A percentile compares a stretch with the other conserved stretches of the same genome.
These are phyloP conservation scores for Colletotrichum sojae DNA, from an alignment of 2,329 filamentous ascomycete species.

Conservation along the genomic window DNA sequence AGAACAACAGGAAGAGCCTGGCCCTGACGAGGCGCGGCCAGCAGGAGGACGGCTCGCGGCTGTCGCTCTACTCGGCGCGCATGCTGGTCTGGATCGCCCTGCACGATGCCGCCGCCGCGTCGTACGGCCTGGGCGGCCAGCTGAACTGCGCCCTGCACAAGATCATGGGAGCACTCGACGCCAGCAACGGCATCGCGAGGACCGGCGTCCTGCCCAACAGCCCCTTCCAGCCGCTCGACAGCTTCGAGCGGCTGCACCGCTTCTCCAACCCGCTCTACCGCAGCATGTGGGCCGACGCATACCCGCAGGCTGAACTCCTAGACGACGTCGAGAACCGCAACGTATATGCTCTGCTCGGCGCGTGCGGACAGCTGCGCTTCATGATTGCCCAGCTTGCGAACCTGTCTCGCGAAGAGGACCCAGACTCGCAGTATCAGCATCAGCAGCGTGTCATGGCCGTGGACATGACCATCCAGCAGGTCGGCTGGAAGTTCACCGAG, in stretches of 20 bases:
- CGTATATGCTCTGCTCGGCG: conserved; percentile 49
- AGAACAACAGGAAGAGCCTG: conserved; percentile 35
- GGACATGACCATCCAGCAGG: conserved; percentile 43
- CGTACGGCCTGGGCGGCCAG: conserved; percentile 51
- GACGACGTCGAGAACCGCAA: conserved; percentile 54
- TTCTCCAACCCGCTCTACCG: conserved; percentile 52
- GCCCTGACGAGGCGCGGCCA: conserved; percentile 22
- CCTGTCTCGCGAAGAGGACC: conserved; percentile 41
- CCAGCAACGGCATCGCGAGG: conserved; percentile 10
- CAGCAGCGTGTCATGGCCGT: conserved; percentile 41
- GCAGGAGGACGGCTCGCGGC: conserved; percentile 21
- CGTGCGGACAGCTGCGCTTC: conserved; percentile 49
- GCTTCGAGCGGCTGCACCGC: conserved; percentile 48
- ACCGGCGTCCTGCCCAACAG: conserved; percentile 9
- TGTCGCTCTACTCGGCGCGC: conserved; percentile 51
- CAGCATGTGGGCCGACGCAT: conserved; percentile 50
- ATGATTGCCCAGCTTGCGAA: conserved; percentile 49
- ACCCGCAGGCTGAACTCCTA: conserved; percentile 51
- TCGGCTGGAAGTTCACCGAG: conserved; percentile 45
- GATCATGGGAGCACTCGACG: conserved; percentile 30
- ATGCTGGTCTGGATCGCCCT: conserved; percentile 52
- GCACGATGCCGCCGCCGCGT: conserved; percentile 49
- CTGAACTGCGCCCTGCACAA: conserved; percentile 47
- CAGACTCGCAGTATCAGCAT: conserved; percentile 42
- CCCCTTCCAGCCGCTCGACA: conserved; percentile 38